phyloP scores from a whole-genome alignment of 1,284 basidiomycete genomes.

The Ustilago hordei region DNA sequence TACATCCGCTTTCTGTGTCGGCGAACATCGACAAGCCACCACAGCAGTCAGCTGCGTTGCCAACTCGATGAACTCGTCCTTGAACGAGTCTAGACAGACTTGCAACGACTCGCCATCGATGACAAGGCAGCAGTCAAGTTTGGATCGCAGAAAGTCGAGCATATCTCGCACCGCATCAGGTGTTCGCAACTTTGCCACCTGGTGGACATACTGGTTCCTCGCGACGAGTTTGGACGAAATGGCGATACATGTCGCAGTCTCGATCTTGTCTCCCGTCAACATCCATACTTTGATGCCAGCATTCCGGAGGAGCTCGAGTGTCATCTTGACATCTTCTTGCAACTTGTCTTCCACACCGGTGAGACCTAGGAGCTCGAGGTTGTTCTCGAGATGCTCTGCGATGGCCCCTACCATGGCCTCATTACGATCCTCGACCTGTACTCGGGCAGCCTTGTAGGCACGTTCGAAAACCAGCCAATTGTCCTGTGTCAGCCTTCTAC shows the following conservation, averaged over 20 bases:
- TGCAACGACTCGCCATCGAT: slow-evolving; percentile 98
- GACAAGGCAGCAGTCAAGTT: slow-evolving; percentile 95
- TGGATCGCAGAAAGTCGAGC: slow-evolving; percentile 93
- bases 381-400: slow-evolving; percentile 82
- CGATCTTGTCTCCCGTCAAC: slow-evolving; percentile 99
- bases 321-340: slow-evolving; percentile 95
- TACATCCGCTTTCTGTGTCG: slow-evolving; percentile 98
- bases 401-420: slow-evolving; percentile 84
- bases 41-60: slow-evolving; percentile 95
- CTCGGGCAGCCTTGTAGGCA: slow-evolving; percentile 82
- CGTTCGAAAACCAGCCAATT: slow-evolving; percentile 81
- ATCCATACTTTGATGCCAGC: slow-evolving; percentile 99
- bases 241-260: slow-evolving; percentile 98
- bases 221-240: slow-evolving; percentile 96
- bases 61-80: slow-evolving; percentile 93
- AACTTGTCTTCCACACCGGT: slow-evolving; percentile 99
- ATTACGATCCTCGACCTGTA: slow-evolving; percentile 76
- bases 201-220: slow-evolving; percentile 96
- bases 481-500: slow-evolving; percentile 80
- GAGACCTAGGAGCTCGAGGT: slow-evolving; percentile 89
- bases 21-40: slow-evolving; percentile 96
- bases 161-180: slow-evolving; percentile 85
- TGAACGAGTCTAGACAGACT: slow-evolving; percentile 89
- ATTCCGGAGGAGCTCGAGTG: slow-evolving; percentile 90
- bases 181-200: slow-evolving; percentile 89